Conservation (phyloP, 2,329 filamentous ascomycete species). For the Epichloe gansuensis region DNA sequence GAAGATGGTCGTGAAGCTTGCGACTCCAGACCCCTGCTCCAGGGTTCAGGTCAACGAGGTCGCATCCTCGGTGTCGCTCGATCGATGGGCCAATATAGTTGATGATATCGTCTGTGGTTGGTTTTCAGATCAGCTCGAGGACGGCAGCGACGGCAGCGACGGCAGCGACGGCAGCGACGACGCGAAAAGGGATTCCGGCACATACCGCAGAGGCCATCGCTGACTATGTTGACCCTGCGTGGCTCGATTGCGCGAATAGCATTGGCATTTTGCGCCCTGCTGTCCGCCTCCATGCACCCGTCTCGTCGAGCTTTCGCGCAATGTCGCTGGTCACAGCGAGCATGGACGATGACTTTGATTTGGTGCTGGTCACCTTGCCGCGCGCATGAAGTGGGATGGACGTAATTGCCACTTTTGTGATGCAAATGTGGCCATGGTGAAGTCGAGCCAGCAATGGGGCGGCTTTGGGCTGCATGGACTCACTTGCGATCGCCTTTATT, state of each 20-base stretch:
- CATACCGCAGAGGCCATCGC: constrained; percentile 37
- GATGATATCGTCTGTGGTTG: constrained; percentile 51
- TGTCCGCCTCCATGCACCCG: constrained; percentile 15
- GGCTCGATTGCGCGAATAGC: constrained; percentile 13
- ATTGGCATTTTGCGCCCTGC: constrained; percentile 7
- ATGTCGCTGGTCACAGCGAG: constrained; percentile 9
- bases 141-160: neutral
- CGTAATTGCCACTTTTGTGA: constrained; percentile 6
- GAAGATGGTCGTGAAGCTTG: constrained; percentile 60
- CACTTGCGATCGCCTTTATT: neutral
- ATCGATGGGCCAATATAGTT: constrained; percentile 58
- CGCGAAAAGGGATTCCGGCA: neutral
- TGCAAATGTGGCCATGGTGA: constrained; percentile 1
- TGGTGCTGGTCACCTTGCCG: constrained; percentile 4
- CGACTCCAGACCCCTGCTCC: constrained; percentile 68
- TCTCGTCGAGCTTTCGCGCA: constrained; percentile 15
- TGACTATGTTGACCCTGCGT: constrained; percentile 40
- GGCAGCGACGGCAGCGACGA: neutral
- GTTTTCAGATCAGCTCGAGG: neutral
- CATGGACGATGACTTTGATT: constrained; percentile 7
- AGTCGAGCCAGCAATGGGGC: neutral
- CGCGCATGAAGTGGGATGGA: constrained; percentile 4
- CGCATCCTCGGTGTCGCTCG: constrained; percentile 60
- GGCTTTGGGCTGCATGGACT: neutral
- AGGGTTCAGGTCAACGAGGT: constrained; percentile 79